Percentiles rank a stretch among this genome's conserved stretches.
Evolutionary conservation across 257 asterid species (phyloP).

Genomic region (Linaria vulgaris): DNA sequence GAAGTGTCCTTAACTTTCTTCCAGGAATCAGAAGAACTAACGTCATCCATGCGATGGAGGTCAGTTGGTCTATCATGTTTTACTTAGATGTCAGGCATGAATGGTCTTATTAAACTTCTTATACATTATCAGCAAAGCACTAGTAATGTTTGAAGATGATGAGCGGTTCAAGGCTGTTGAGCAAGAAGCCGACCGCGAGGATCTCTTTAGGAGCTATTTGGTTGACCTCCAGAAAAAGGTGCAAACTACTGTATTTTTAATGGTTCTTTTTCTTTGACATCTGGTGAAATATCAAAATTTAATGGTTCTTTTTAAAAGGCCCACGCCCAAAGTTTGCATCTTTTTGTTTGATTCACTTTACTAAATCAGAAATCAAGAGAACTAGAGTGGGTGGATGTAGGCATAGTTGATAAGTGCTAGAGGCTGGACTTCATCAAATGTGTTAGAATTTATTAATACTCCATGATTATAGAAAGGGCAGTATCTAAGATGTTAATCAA

Average conservation of each 20-base stretch:
- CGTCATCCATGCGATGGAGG: conserved; percentile 96
- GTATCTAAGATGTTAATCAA: conserved; percentile 1
- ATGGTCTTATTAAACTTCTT: conserved; percentile 27
- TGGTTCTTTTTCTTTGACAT: not conserved
- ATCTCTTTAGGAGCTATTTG: conserved; percentile 83
- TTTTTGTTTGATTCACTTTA: conserved; percentile 19
- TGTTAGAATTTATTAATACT: not conserved
- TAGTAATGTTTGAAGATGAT: conserved; percentile 87
- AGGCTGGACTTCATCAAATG: conserved; percentile 6
- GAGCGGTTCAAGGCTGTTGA: conserved; percentile 94
- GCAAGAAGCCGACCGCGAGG: conserved; percentile 90
- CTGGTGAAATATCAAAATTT: conserved; percentile 12
- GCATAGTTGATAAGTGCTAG: conserved; percentile 7
- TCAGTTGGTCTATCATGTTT: conserved; percentile 31
- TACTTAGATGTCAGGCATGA: conserved; percentile 14
- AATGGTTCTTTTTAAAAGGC: too few relatives aligned
- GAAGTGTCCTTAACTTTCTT: conserved; percentile 23
- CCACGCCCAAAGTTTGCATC: too few relatives aligned
- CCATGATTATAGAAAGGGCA: not conserved
- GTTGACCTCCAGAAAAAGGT: conserved; percentile 97
- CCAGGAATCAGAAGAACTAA: conserved; percentile 92
- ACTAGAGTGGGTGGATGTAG: not conserved
- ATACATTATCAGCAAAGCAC: conserved; percentile 72
- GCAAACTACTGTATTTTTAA: conserved; percentile 1
- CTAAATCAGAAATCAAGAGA: not conserved